These are phyloP conservation scores for Wallacemonas sp. DNA, from an alignment of 208 protist genomes.

Conservation along the genomic window DNA sequence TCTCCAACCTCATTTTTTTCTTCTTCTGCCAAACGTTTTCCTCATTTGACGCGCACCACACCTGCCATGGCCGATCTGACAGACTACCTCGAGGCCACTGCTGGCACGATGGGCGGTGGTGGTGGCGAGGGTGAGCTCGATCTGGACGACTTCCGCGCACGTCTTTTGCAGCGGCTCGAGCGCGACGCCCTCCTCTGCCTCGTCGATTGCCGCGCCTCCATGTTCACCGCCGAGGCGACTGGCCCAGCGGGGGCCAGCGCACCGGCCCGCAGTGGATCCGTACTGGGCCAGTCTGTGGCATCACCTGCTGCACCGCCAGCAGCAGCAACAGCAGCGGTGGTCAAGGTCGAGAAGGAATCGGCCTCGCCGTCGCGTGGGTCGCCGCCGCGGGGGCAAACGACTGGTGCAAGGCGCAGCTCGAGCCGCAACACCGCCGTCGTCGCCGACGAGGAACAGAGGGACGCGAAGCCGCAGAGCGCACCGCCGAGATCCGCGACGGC, in stretches of 20 bases:
- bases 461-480: no score
- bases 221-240: slow-evolving; percentile 35
- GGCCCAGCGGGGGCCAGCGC: neutral
- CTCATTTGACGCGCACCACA: neutral
- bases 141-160: slow-evolving; percentile 20
- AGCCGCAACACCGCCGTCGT: no score
- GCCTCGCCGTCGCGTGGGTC: no score
- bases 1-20: slow-evolving; percentile 8
- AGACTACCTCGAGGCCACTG: slow-evolving; percentile 54
- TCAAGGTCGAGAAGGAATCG: slow-evolving; percentile 17
- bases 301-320: no score
- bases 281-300: no score
- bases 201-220: slow-evolving; percentile 63
- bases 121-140: slow-evolving; percentile 21
- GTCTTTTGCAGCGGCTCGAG: slow-evolving; percentile 23
- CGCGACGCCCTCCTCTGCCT: slow-evolving; percentile 75
- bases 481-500: no score
- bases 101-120: slow-evolving; percentile 15
- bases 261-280: neutral
- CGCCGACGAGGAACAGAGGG: no score
- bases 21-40: neutral
- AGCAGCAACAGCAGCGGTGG: no score
- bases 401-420: neutral
- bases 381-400: no score
- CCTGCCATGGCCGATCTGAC: slow-evolving; percentile 44